Base-by-base conservation (phyloP, 2,329 filamentous ascomycete genomes). In the Clonostachys rosea region DNA sequence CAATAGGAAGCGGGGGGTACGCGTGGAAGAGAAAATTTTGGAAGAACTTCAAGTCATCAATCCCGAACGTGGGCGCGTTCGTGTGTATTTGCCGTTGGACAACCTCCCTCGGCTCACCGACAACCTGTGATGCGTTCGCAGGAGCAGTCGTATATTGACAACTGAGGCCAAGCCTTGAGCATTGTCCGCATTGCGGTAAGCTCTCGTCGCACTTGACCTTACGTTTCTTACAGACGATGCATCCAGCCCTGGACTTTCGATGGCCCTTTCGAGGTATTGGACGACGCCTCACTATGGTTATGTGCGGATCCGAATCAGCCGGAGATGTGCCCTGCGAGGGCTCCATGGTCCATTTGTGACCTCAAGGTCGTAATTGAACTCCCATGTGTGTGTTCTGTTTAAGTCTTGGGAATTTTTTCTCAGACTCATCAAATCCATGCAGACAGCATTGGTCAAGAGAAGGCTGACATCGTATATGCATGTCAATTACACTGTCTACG, bases 11-110 rank as follows among this genome's bases (percentile, higher is more conserved):
- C 2, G 68, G 58, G 7, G 69, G 69, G 45, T 69, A 69, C 3
- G 74, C 74, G 8, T 66, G 59, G 6, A 71, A 60, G 10, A 78
- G 52, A 51, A 77, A 79, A 52, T 79, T 75, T 45, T 76, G 72
- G 52, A 78, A 78, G 57, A 76, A 74, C 17, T 71, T 65, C 57
- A 79, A 65, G 48, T 79, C 74, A 37, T 71, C 59, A 12, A 64
- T 54, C 35, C 62, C 64, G 50, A 74, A 76, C 20, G 55, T 54
- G 14, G 36, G 36, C 14, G 36, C 36, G 14, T 8, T 8, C 14
- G 17, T 18, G 24, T 30, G 24, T 30, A 30, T 30, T 10, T 30
- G 24, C 24, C 24, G 24, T 30, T 30, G 24, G 24, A 30, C 24
- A 30, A 30, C 24, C 4, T 30, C 24, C 30, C 40, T 30, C 20